phyloP scores from a whole-genome alignment of 169 alveolate genomes.

The Eimeria sp. region DNA sequence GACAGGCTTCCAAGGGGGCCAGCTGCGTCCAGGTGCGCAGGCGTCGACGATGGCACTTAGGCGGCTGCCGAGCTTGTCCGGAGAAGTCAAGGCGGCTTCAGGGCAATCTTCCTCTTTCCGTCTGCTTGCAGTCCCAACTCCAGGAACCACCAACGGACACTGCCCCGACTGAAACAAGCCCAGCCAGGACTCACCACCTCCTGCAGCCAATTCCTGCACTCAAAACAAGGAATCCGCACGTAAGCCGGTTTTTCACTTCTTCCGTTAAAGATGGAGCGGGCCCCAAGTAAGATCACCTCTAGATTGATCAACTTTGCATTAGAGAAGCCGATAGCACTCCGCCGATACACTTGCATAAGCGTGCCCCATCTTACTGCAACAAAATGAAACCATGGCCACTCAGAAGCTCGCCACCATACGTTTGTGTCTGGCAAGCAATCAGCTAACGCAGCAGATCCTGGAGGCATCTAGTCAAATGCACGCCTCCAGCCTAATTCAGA shows the following conservation, averaged over 20 bases:
- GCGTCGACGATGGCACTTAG: background rate
- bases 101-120: conserved; percentile 39
- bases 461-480: background rate
- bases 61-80: conserved; percentile 13
- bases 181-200: conserved; percentile 30
- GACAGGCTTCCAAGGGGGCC: conserved; percentile 38
- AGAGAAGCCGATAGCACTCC: background rate
- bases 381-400: background rate
- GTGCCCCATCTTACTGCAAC: background rate
- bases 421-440: background rate
- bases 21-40: conserved; percentile 31
- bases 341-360: background rate
- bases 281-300: background rate
- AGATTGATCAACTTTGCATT: background rate
- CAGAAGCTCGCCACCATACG: background rate
- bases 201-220: conserved; percentile 42
- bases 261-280: background rate
- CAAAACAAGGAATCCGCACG: background rate
- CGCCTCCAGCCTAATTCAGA: background rate
- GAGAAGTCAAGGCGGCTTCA: background rate
- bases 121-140: background rate
- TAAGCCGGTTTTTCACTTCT: background rate
- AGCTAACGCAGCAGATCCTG: background rate
- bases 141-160: conserved; percentile 48
- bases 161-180: conserved; percentile 60